Conservation (phyloP, 768 basidiomycete genomes). For the Cystoderma amianthinum region DNA sequence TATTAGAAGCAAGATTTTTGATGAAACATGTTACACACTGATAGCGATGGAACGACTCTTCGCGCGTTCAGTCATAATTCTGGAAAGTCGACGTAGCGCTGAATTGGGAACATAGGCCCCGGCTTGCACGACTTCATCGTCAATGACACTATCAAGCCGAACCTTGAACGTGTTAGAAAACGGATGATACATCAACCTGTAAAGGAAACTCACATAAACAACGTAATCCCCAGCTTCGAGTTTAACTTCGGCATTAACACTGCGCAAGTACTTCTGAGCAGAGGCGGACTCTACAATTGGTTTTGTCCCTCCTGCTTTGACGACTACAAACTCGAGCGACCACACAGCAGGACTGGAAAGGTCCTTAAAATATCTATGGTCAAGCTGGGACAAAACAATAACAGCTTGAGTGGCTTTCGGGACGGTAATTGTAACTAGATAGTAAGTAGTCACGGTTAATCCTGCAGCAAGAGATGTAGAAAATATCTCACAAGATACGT, state of each 20-base stretch:
- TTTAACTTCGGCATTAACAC: slow-evolving; percentile 33
- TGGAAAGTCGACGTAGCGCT: not conserved
- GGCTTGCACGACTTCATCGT: slow-evolving; percentile 13
- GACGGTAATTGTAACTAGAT: slow-evolving; percentile 37
- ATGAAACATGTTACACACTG: slow-evolving; percentile 20
- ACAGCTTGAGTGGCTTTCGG: slow-evolving; percentile 30
- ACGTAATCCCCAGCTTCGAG: slow-evolving; percentile 36
- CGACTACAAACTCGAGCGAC: slow-evolving; percentile 44
- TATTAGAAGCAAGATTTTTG: not conserved
- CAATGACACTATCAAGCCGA: slow-evolving; percentile 21
- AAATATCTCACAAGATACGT: slow-evolving; percentile 36
- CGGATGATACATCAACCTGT: not conserved
- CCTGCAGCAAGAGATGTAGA: not conserved
- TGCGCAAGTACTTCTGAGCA: slow-evolving; percentile 27
- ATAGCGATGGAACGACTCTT: slow-evolving; percentile 39
- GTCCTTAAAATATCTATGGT: slow-evolving; percentile 41
- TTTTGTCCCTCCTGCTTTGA: slow-evolving; percentile 36
- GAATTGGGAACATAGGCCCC: not conserved
- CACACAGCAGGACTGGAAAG: slow-evolving; percentile 35
- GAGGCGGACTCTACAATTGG: slow-evolving; percentile 28
- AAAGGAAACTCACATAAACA: slow-evolving; percentile 26
- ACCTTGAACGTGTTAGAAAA: slow-evolving; percentile 17
- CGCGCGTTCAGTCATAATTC: slow-evolving; percentile 33
- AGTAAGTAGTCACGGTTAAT: not conserved
- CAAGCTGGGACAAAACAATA: slow-evolving; percentile 47